Evolutionary conservation across 78 protist genomes (phyloP), one percentile per base, ranked within the genome.

Genomic region (Dictyostelium capitatum): DNA sequence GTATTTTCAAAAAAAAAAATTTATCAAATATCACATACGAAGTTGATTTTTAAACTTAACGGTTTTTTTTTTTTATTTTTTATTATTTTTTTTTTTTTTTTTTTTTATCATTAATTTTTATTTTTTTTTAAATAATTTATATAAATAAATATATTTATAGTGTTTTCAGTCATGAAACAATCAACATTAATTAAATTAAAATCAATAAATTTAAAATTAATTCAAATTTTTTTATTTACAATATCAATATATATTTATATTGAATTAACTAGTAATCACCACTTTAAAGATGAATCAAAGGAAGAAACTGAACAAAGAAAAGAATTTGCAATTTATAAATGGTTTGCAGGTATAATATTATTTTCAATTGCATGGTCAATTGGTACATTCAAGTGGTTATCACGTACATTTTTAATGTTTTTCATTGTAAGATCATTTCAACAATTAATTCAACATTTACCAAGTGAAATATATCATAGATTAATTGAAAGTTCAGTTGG

Each of bases 181-280:
- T 41, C 23, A 6, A 43, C 53, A 9, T 5, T 23, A 9, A 43
- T 10, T 19, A 72, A 30, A 43, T 43, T 43, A 9, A 72, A 72
- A 72, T 43, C 79, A n/a, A 46, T 72, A 41, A 17, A 41, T 41
- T 81, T 81, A 5, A 81, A 81, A 81, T 19, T 81, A 9, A 28
- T 64, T 28, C 89, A 81, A 65, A 23, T 81, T 47, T 8, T 64
- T 48, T 64, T 81, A 14, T 81, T 81, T 46, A 59, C 64, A 17
- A 10, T 81, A 6, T 41, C 89, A 6, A 2, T 81, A 7, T 43
- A 30, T 7, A 57, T 81, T n/a, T 81, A 53, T 64, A n/a, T 65
- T 12, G 69, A 32, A 50, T 47, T 81, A 5, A 47, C 25, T 17
- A 28, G 53, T 43, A 72, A 43, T 32, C 17, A n/a, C 43, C n/a